These are phyloP conservation scores for Naganishia vishniacii DNA, from an alignment of 768 basidiomycete genomes.

Conservation along the genomic window DNA sequence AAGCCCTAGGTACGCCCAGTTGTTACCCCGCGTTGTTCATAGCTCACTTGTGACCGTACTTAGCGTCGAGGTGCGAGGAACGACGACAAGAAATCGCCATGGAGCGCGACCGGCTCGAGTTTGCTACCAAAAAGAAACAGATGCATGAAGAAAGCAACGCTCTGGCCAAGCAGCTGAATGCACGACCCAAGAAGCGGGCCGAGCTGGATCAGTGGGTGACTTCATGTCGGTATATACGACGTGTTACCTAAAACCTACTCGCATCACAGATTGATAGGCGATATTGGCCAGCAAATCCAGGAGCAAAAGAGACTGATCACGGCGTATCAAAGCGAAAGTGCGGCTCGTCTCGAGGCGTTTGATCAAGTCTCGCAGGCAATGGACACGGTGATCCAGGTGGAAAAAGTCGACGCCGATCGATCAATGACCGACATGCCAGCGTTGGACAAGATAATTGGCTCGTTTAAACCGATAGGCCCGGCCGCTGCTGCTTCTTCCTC, in stretches of 20 bases:
- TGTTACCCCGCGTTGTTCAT: background rate
- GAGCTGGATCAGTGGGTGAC: conserved; percentile 8
- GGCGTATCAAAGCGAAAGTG: conserved; percentile 6
- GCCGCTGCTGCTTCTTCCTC: background rate
- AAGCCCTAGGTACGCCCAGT: background rate
- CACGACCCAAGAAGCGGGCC: conserved; percentile 1
- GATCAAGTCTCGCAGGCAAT: background rate
- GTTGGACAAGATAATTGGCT: background rate
- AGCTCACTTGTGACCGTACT: background rate
- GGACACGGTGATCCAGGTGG: conserved; percentile 1
- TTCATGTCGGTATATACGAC: too few relatives aligned
- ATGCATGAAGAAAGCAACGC: conserved; percentile 12
- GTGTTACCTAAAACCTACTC: background rate
- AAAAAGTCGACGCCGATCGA: conserved; percentile 8
- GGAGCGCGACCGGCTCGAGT: conserved; percentile 1
- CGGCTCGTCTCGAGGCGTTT: conserved; percentile 7
- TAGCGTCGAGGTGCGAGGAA: conserved; percentile 7
- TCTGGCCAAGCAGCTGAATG: conserved; percentile 3
- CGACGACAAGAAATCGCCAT: background rate
- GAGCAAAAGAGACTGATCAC: conserved; percentile 16
- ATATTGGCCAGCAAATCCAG: conserved; percentile 13
- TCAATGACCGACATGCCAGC: conserved; percentile 5
- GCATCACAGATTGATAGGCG: background rate
- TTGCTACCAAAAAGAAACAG: conserved; percentile 12
- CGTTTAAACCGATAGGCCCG: background rate